phyloP scores from a whole-genome alignment of 2,329 filamentous ascomycete species.

The Didymella glomerata region DNA sequence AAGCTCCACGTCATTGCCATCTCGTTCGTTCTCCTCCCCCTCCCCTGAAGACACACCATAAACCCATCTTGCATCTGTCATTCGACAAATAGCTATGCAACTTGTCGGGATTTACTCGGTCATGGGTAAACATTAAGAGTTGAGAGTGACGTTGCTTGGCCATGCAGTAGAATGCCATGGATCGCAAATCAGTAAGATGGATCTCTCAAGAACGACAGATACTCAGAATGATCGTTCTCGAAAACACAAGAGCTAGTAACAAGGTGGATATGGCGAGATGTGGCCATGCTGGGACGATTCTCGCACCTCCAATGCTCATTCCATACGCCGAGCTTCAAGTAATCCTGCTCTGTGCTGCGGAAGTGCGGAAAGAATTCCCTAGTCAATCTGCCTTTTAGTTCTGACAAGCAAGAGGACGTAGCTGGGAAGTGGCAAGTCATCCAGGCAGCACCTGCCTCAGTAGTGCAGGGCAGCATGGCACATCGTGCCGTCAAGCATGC shows the following conservation, averaged over 20 bases:
- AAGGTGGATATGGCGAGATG: background rate
- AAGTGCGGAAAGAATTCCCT: no score
- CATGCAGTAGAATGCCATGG: background rate
- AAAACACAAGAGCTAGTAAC: background rate
- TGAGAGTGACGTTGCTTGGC: background rate
- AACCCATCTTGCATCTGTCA: background rate
- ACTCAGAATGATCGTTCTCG: background rate
- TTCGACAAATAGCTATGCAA: background rate
- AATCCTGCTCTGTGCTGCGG: background rate
- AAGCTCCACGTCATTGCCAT: slow-evolving; percentile 19
- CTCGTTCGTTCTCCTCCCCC: background rate
- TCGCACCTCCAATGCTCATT: no score
- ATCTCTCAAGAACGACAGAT: background rate
- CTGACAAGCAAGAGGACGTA: background rate
- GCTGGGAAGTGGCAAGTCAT: background rate
- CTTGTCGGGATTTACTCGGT: background rate
- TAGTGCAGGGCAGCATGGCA: background rate
- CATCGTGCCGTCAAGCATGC: background rate
- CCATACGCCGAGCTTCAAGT: background rate
- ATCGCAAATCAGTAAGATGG: background rate
- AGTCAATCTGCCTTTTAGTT: background rate
- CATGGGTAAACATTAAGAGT: background rate
- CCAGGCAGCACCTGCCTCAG: background rate
- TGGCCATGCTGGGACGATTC: background rate
- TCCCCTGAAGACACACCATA: background rate